Evolutionary conservation across 495 filamentous ascomycete species (phyloP), one percentile per base, ranked within the genome.

Genomic region (Penicillium lagena): DNA sequence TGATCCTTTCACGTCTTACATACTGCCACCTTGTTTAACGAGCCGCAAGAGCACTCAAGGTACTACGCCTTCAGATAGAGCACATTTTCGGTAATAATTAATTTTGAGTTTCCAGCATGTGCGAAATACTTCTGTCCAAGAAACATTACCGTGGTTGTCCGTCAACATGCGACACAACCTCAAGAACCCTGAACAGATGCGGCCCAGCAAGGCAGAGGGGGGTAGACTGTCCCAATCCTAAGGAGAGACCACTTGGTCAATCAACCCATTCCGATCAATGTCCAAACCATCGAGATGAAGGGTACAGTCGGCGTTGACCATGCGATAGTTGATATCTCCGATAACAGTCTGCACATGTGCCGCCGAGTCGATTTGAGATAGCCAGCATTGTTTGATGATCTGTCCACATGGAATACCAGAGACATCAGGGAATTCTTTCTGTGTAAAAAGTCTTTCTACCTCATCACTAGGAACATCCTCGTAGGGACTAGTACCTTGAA

Each of bases 351-450:
- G 49, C 40, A 52, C 50, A 37, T 38, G 10, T 31, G 35, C 42
- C 17, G 55, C 46, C 39, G 51, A 48, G 34, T 54, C 55, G 10
- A 51, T 47, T 43, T 43, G 32, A 35, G 43, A 50, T 35, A 44
- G 27, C 55, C 52, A 59, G 46, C 57, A 54, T 32, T 42, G 39
- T 34, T 40, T 43, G 46, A 62, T 62, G 28, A 59, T 51, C 27
- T 53, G 33, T 47, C 60, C 59, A 46, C 51, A 64, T 35, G 36
- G 36, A 32, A 56, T 37, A 13, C 22, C 40, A 34, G 49, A 40
- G 30, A 64, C 37, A 35, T 59, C 46, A 43, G 59, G 59, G 40
- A 62, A 64, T 17, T 56, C 45, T 14, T 53, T 50, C 9, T 37
- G 28, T 43, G 39, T 41, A 42, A 55, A 63, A 32, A 37, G 38